These are phyloP conservation scores for Penicillium italicum DNA, from an alignment of 2,329 filamentous ascomycete species.

Conservation along the genomic window DNA sequence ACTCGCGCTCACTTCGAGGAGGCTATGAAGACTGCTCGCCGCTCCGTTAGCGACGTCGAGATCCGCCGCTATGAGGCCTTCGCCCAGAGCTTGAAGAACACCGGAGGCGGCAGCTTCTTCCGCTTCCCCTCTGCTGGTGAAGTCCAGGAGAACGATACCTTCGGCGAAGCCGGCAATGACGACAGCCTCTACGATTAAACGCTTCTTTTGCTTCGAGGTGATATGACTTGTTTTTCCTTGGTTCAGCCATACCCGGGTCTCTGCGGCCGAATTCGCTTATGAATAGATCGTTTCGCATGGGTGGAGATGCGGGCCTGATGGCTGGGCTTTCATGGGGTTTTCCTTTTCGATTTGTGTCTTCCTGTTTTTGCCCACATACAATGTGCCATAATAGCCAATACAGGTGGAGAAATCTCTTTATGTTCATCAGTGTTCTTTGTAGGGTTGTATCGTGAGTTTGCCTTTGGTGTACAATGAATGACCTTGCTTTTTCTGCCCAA, in stretches of 20 bases:
- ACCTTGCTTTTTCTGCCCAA: neutral
- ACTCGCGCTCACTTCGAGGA: conserved; percentile 98
- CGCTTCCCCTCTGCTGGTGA: conserved; percentile 73
- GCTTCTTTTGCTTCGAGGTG: conserved; percentile 18
- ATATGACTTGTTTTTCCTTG: conserved; percentile 20
- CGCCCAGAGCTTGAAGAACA: conserved; percentile 98
- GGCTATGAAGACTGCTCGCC: conserved; percentile 91
- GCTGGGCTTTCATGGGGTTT: conserved; percentile 15
- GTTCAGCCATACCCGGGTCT: conserved; percentile 13
- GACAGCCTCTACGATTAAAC: conserved; percentile 94
- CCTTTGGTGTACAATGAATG: neutral
- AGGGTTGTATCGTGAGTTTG: neutral
- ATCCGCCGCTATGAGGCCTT: conserved; percentile 98
- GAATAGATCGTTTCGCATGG: conserved; percentile 19
- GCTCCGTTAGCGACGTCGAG: conserved; percentile 94
- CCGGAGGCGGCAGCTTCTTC: conserved; percentile 93
- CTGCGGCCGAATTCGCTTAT: conserved; percentile 14
- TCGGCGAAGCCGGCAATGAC: conserved; percentile 86
- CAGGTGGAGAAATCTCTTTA: conserved; percentile 19
- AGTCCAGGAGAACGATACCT: conserved; percentile 55
- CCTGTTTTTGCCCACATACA: conserved; percentile 22
- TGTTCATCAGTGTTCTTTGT: conserved; percentile 7
- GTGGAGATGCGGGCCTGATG: conserved; percentile 20
- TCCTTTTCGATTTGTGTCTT: conserved; percentile 21
- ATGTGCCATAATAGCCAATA: conserved; percentile 30